Evolutionary conservation across 148 eudicot genomes (phyloP).

Genomic region (Diospyros lotus): DNA sequence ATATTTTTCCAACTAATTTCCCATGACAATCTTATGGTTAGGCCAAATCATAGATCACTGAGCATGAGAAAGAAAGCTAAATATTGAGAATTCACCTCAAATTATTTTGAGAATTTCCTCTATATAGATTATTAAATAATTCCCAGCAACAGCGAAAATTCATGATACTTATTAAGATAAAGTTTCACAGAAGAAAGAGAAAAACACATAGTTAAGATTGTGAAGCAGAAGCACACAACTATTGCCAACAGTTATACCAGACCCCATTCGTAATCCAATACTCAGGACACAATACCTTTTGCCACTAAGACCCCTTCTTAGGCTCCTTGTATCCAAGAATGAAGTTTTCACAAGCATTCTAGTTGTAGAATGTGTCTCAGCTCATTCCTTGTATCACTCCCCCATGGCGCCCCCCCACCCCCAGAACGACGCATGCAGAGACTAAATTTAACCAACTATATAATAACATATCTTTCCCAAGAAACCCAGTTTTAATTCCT

Average conservation of each 20-base stretch:
- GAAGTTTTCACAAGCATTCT: not conserved
- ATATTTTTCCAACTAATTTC: slow-evolving; percentile 2
- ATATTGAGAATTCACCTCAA: not conserved
- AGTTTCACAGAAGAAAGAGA: not conserved
- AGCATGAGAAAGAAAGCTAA: too few species aligned
- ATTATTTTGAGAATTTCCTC: not conserved
- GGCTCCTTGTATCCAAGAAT: not conserved
- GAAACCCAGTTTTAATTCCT: not conserved
- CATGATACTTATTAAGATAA: too few species aligned
- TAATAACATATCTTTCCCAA: slow-evolving; percentile 1
- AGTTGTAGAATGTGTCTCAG: not conserved
- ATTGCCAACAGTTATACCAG: not conserved
- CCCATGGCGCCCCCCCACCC: not conserved
- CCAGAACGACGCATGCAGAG: not conserved
- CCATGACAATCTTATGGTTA: not conserved
- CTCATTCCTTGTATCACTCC: not conserved
- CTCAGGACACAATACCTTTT: too few species aligned
- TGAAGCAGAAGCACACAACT: not conserved
- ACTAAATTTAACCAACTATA: not conserved
- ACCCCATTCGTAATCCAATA: not conserved
- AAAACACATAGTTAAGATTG: not conserved
- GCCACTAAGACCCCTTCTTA: not conserved
- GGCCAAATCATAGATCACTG: too few species aligned
- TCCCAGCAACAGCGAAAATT: too few species aligned
- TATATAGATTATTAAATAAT: not conserved